Evolutionary conservation across 2,329 filamentous ascomycete species (phyloP).

Genomic region (Lachnellula occidentalis): DNA sequence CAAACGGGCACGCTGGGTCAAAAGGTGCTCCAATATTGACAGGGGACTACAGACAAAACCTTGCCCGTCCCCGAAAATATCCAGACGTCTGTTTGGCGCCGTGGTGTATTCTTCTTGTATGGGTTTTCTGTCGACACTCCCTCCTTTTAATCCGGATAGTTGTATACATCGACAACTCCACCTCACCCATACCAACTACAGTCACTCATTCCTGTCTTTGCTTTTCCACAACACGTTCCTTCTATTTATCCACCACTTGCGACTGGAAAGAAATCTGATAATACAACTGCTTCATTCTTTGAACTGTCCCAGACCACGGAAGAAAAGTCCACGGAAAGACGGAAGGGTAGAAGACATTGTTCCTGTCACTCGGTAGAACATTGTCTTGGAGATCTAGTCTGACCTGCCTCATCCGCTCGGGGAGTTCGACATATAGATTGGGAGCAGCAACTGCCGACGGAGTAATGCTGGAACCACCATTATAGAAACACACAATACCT

Average conservation of each 20-base stretch:
- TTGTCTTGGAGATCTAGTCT: neutral
- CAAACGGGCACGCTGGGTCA: neutral
- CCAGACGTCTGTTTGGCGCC: too few species aligned
- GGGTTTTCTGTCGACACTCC: neutral
- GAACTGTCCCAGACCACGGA: neutral
- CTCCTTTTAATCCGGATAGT: neutral
- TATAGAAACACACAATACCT: slow-evolving; percentile 9
- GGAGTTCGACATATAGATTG: slow-evolving; percentile 1
- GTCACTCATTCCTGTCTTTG: slow-evolving; percentile 26
- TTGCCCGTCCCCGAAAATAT: neutral
- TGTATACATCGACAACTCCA: neutral
- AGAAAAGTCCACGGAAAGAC: neutral
- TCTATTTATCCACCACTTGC: neutral
- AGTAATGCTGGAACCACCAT: slow-evolving; percentile 30
- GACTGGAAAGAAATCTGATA: neutral
- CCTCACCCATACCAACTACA: slow-evolving; percentile 23
- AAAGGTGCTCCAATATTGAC: neutral
- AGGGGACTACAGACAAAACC: neutral
- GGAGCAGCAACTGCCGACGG: slow-evolving; percentile 20
- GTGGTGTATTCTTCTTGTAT: neutral
- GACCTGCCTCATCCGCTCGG: slow-evolving; percentile 1
- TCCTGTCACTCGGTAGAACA: neutral
- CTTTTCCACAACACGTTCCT: neutral
- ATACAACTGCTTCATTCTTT: neutral
- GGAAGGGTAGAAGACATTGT: neutral